These are phyloP conservation scores for Dunaliella primolecta DNA, from an alignment of 139 green algal genomes.

Conservation along the genomic window DNA sequence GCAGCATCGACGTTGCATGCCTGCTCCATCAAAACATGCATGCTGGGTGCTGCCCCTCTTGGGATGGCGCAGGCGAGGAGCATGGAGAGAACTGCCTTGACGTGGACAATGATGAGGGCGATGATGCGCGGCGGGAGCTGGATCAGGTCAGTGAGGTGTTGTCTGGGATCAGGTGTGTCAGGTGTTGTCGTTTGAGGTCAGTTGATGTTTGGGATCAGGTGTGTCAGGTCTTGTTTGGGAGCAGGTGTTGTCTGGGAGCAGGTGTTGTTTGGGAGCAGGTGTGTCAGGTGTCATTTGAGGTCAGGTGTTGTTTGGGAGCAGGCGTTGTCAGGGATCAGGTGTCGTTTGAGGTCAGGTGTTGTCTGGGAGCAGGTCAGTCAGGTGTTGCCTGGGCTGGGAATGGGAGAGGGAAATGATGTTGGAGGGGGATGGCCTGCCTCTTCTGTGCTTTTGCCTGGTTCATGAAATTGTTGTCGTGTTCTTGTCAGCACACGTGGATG, in stretches of 20 bases:
- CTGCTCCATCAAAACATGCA: background rate
- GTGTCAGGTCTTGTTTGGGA: background rate
- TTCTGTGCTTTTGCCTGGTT: too few species aligned
- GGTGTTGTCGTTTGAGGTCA: background rate
- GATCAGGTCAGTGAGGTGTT: background rate
- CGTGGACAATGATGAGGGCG: background rate
- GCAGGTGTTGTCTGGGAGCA: background rate
- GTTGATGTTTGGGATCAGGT: background rate
- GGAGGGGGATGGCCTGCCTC: too few species aligned
- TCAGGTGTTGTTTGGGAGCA: background rate
- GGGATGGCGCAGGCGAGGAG: too few species aligned
- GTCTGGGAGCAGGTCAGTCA: background rate
- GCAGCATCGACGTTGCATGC: background rate
- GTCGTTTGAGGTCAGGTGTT: background rate
- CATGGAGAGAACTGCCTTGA: background rate
- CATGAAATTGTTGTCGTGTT: too few species aligned
- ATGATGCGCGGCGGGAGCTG: background rate
- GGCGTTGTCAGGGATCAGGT: background rate
- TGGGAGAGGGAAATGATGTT: too few species aligned
- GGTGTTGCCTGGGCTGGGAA: too few species aligned
- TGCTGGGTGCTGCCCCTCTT: too few species aligned
- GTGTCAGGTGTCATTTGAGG: background rate
- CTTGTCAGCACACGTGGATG: too few species aligned
- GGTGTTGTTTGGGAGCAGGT: background rate
- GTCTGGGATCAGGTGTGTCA: background rate